Base-by-base conservation (phyloP, 2,329 filamentous ascomycete genomes). In the Microdochium trichocladiopsis region DNA sequence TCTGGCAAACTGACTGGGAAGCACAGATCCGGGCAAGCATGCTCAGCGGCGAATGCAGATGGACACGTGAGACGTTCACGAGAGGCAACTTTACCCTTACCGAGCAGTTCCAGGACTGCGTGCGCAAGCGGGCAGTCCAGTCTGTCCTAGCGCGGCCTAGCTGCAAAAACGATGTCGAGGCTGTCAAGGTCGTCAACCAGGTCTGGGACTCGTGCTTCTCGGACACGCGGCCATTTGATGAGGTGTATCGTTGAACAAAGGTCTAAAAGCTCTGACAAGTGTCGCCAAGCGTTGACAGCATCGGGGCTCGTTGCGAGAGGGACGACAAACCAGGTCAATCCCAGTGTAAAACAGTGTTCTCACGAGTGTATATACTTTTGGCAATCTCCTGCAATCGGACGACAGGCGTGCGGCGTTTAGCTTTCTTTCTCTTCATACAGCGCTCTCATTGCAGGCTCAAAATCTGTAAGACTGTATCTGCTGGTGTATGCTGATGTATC, bases 141-240 rank as follows among this genome's bases (percentile, higher is more conserved):
- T 95, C 89, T 22, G 83, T 99, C 60, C 80, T 84, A 73, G 84
- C 82, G 31, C 78, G 94, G 55, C 90, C 91, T 16, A 78, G 79
- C 48, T 94, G 92, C 66, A 89, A 88, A 68, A 88, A 95, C 69
- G 86, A 95, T 61, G 84, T 85, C 14, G 89, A 97, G 60, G 94
- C 94, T 3, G 81, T 83, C 50, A 90, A 88, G 72, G 85, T 95
- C 24, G 90, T 99, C 53, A 94, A 97, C 70, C 87, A 95, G 70
- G 94, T 99, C n/a, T 99, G 93, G 90, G 92, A 96, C 60, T 96
- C 91, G 62, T 99, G 94, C 69, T 99, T 95, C 68, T 76, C 82
- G 50, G 94, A 99, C 70, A 97, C 93, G 3, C 78, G 94, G 63
- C 94, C 94, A 2, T 99, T 99, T 70, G 91, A 97, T 68, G 93